Evolutionary conservation across 768 basidiomycete species (phyloP).

Genomic region (Lactarius akahatsu): DNA sequence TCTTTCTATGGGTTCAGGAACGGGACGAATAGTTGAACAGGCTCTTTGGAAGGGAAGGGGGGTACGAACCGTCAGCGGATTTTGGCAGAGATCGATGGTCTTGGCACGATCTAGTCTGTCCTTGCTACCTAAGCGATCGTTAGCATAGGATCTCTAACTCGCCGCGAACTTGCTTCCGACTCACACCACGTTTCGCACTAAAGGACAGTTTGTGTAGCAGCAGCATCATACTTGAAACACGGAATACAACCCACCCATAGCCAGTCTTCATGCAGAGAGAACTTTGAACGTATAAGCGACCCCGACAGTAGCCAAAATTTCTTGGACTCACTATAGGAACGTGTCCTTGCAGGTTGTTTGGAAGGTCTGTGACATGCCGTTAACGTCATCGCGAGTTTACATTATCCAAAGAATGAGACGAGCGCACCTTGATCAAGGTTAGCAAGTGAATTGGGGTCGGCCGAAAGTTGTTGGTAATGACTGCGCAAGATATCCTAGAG

Average conservation of each 20-base stretch:
- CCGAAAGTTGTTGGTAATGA: conserved; percentile 90
- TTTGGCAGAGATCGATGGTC: conserved; percentile 95
- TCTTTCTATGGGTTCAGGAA: conserved; percentile 70
- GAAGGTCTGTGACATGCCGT: conserved; percentile 63
- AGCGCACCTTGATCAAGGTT: conserved; percentile 89
- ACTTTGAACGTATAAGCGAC: conserved; percentile 44
- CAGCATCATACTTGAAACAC: background rate
- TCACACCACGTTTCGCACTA: conserved; percentile 99
- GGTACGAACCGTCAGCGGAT: conserved; percentile 79
- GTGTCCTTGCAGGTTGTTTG: conserved; percentile 89
- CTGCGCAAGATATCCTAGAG: conserved; percentile 80
- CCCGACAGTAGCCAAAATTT: conserved; percentile 2
- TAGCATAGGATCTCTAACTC: conserved; percentile 5
- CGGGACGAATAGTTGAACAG: background rate
- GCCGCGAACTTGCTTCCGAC: conserved; percentile 31
- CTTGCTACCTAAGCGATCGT: conserved; percentile 59
- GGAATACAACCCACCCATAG: conserved; percentile 69
- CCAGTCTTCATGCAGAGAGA: conserved; percentile 90
- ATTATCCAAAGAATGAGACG: background rate
- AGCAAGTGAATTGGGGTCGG: conserved; percentile 90
- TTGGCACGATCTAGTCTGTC: conserved; percentile 77
- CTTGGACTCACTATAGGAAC: conserved; percentile 81
- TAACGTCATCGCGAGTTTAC: background rate
- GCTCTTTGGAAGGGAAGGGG: background rate
- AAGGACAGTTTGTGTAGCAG: background rate